These are phyloP conservation scores for Tricholoma furcatifolium DNA, from an alignment of 768 basidiomycete species.

Conservation along the genomic window DNA sequence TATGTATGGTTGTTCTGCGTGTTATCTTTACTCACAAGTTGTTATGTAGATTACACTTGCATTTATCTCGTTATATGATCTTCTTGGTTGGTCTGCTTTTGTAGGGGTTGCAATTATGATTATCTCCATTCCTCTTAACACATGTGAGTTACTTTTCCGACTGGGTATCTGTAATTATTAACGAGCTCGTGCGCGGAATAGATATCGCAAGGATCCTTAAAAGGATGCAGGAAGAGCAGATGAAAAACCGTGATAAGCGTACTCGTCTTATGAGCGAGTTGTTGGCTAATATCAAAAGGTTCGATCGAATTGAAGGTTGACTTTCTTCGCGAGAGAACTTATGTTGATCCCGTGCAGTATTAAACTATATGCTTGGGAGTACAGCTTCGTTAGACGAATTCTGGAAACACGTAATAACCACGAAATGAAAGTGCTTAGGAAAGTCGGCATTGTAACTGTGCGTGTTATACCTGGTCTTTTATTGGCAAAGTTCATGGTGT, in stretches of 20 bases:
- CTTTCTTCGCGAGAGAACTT: neutral
- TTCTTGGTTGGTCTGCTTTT: constrained; percentile 91
- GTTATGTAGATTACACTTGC: constrained; percentile 71
- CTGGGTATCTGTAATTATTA: neutral
- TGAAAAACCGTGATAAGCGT: constrained; percentile 88
- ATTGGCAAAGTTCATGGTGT: neutral
- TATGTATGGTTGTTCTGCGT: constrained; percentile 1
- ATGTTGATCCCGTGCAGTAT: constrained; percentile 54
- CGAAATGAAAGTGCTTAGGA: constrained; percentile 78
- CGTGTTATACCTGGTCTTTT: constrained; percentile 18
- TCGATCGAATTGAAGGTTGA: neutral
- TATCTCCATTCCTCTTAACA: constrained; percentile 76
- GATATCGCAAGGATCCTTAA: constrained; percentile 70
- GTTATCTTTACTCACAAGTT: neutral
- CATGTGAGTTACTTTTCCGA: constrained; percentile 32
- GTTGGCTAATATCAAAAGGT: constrained; percentile 89
- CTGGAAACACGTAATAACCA: constrained; percentile 78
- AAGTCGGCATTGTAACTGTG: constrained; percentile 76
- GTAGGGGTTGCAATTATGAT: constrained; percentile 89
- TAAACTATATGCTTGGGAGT: constrained; percentile 94
- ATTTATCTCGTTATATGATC: constrained; percentile 84
- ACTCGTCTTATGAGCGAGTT: constrained; percentile 91
- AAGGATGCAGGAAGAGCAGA: constrained; percentile 80
- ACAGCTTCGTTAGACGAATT: constrained; percentile 80
- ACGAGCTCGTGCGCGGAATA: constrained; percentile 12